Percentiles rank a stretch among this genome's conserved stretches.
phyloP scores from a whole-genome alignment of 2,329 filamentous ascomycete species.

The Paraphaeosphaeria sporulosa region DNA sequence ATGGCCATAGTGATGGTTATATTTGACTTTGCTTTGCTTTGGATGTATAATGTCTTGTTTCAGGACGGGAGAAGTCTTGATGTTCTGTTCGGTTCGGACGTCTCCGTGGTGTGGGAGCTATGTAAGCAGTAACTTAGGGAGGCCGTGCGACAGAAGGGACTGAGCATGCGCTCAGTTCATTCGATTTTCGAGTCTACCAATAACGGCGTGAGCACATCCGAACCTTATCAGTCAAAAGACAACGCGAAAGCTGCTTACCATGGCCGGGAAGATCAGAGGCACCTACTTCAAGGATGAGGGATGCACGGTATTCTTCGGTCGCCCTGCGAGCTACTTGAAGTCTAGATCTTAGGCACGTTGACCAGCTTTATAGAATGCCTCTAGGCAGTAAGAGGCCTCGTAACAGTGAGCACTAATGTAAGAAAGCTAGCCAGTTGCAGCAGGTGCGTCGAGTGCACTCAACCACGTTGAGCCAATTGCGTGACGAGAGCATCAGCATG shows the following conservation, averaged over 20 bases:
- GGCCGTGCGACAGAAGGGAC: neutral
- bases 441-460: neutral
- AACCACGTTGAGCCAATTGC: neutral
- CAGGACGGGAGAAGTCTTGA: too few relatives aligned
- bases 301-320: neutral
- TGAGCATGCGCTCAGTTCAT: neutral
- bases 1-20: constrained; percentile 20
- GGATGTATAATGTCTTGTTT: too few relatives aligned
- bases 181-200: neutral
- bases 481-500: neutral
- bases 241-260: constrained; percentile 13
- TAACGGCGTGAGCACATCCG: constrained; percentile 20
- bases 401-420: neutral
- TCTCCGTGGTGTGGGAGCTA: neutral
- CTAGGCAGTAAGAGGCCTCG: neutral
- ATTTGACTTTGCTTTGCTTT: too few relatives aligned
- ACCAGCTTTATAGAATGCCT: neutral
- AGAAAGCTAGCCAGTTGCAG: neutral
- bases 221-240: neutral
- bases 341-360: neutral
- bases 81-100: too few relatives aligned
- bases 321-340: neutral
- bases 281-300: constrained; percentile 1
- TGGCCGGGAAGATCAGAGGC: neutral
- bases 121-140: neutral